Conservation (phyloP, 208 protist genomes). For the Leishmania amazonensis region DNA sequence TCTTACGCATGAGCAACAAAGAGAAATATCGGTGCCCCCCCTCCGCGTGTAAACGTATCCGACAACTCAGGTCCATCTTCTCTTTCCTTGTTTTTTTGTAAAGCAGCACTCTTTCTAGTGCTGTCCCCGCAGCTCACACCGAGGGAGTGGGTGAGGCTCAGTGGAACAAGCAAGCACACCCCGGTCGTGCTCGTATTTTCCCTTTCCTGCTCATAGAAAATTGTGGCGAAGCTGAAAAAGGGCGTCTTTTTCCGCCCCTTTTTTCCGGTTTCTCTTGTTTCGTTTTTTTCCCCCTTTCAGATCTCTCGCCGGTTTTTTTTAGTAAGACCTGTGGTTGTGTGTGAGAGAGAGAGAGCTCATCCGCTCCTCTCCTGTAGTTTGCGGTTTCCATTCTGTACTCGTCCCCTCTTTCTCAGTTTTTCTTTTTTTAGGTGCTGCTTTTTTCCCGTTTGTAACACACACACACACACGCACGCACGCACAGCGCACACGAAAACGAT, state of each 20-base stretch:
- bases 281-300: background rate
- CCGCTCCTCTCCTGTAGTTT: background rate
- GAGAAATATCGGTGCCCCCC: background rate
- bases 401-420: background rate
- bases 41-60: background rate
- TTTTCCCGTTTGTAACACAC: background rate
- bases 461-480: background rate
- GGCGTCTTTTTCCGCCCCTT: background rate
- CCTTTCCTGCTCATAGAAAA: background rate
- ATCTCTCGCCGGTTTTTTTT: background rate
- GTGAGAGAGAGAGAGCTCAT: background rate
- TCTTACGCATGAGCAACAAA: background rate
- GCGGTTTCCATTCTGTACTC: background rate
- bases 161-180: background rate
- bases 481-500: background rate
- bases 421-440: background rate
- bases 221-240: background rate
- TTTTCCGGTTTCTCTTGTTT: background rate
- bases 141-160: background rate
- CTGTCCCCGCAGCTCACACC: background rate
- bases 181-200: background rate
- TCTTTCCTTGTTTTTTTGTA: constrained; percentile 6
- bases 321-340: background rate
- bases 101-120: background rate
- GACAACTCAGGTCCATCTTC: background rate